phyloP scores from a whole-genome alignment of 495 filamentous ascomycete species.

The Physcia stellaris region DNA sequence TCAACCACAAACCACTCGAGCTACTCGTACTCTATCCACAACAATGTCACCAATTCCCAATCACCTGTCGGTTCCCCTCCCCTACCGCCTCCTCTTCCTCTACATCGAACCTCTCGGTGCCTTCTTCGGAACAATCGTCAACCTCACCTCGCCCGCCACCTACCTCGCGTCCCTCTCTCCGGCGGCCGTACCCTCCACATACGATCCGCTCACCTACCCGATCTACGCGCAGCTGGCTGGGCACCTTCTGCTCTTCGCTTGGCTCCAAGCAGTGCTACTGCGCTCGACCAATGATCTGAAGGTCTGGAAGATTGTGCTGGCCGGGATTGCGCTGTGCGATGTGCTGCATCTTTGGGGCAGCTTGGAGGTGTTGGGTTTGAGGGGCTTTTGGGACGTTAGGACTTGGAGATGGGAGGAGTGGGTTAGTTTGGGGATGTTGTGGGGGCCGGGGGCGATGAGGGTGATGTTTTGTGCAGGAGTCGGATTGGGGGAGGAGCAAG shows the following conservation, averaged over 20 bases:
- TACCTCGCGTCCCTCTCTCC: constrained; percentile 18
- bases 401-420: constrained; percentile 20
- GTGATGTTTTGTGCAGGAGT: constrained; percentile 14
- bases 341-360: constrained; percentile 14
- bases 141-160: constrained; percentile 11
- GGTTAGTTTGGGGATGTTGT: constrained; percentile 15
- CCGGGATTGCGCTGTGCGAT: constrained; percentile 20
- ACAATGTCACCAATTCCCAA: too few relatives aligned
- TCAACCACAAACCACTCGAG: neutral
- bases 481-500: constrained; percentile 14
- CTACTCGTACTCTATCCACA: too few relatives aligned
- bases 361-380: constrained; percentile 11
- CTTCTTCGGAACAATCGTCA: constrained; percentile 16
- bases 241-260: constrained; percentile 17
- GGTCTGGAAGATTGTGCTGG: constrained; percentile 17
- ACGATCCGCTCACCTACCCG: constrained; percentile 8
- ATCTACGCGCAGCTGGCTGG: constrained; percentile 20
- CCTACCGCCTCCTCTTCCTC: constrained; percentile 21
- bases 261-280: constrained; percentile 18
- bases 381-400: constrained; percentile 10
- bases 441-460: constrained; percentile 15
- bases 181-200: constrained; percentile 8
- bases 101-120: constrained; percentile 20
- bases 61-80: too few relatives aligned
- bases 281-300: constrained; percentile 14